Conservation (phyloP, 2,329 filamentous ascomycete species). For the Paracamarosporium sp. region DNA sequence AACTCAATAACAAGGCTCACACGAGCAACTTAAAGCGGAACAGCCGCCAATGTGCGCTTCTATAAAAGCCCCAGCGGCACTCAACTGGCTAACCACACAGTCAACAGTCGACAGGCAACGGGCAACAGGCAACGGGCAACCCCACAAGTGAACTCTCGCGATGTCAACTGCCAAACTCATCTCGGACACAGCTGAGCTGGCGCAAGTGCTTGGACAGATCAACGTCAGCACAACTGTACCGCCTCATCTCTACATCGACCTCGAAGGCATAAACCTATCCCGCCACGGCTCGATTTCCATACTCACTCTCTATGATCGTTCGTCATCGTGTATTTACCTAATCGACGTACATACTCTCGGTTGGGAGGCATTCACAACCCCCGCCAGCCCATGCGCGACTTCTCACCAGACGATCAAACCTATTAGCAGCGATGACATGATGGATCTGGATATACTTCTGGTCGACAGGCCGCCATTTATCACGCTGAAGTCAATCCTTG, state of each 20-base stretch:
- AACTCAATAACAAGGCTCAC: not conserved
- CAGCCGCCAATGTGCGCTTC: not conserved
- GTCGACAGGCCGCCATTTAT: not conserved
- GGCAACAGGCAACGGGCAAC: no score
- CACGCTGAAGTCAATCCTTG: constrained; percentile 38
- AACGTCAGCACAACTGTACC: not conserved
- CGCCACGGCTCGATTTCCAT: constrained; percentile 33
- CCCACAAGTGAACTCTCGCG: not conserved
- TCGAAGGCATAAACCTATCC: constrained; percentile 32
- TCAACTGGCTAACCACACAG: not conserved
- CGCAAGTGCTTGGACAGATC: not conserved
- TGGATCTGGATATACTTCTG: not conserved
- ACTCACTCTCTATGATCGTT: constrained; percentile 24
- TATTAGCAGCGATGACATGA: not conserved
- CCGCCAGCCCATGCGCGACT: constrained; percentile 1
- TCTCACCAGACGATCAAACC: not conserved
- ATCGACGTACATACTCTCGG: constrained; percentile 39
- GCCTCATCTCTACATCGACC: constrained; percentile 24
- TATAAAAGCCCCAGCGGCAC: not conserved
- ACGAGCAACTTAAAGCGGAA: not conserved
- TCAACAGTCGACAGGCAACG: no score
- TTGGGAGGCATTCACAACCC: constrained; percentile 30
- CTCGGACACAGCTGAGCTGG: not conserved
- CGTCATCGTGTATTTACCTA: constrained; percentile 24
- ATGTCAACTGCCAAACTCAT: not conserved